phyloP scores from a whole-genome alignment of 2,329 filamentous ascomycete species.

The Ceratocystis cubensis region DNA sequence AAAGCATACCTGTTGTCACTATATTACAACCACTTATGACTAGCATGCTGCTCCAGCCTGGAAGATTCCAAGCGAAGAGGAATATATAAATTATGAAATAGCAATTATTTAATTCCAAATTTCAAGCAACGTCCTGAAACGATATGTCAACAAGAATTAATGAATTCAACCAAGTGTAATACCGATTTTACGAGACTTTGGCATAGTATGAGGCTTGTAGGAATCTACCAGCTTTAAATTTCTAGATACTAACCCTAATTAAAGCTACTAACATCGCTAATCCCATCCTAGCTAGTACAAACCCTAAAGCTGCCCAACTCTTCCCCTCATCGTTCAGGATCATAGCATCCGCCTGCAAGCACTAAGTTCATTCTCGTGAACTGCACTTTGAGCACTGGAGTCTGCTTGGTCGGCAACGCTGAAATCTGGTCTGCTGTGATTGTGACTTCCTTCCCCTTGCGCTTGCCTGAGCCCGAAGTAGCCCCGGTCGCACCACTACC shows the following conservation, averaged over 20 bases:
- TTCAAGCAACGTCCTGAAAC: no score
- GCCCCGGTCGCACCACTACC: slow-evolving; percentile 25
- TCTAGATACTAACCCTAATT: not conserved
- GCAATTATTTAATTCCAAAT: no score
- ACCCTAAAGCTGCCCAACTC: not conserved
- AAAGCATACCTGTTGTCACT: not conserved
- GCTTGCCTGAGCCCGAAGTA: slow-evolving; percentile 39
- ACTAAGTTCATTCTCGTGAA: slow-evolving; percentile 95
- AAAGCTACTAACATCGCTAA: not conserved
- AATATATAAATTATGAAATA: no score
- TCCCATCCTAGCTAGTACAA: not conserved
- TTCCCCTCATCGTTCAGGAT: slow-evolving; percentile 28
- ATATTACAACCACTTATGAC: slow-evolving; percentile 11
- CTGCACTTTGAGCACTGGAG: slow-evolving; percentile 79
- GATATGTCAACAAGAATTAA: no score
- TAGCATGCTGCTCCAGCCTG: not conserved
- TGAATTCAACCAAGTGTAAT: no score
- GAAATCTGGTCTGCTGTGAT: slow-evolving; percentile 89
- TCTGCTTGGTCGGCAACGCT: slow-evolving; percentile 92
- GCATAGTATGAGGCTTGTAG: not conserved
- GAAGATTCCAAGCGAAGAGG: no score
- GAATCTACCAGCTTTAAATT: not conserved
- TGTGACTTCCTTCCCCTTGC: slow-evolving; percentile 79
- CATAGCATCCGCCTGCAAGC: slow-evolving; percentile 64
- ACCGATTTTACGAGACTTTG: no score